phyloP scores from a whole-genome alignment of 1,284 basidiomycete species.

The Cystobasidium pallidum region DNA sequence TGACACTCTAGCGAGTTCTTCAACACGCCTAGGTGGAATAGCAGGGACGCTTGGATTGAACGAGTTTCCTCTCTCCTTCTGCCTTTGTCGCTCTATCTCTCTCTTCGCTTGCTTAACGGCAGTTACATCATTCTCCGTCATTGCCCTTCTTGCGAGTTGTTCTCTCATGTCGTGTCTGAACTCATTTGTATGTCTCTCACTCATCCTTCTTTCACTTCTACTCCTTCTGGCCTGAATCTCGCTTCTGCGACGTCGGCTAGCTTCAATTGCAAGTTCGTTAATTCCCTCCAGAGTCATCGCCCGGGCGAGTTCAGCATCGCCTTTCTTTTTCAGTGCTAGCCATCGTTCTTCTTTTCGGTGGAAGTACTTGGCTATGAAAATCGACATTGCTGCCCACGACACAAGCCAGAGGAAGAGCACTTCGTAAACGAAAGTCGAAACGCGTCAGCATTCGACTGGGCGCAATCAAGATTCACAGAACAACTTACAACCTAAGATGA shows the following conservation, averaged over 20 bases:
- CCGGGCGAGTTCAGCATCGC: conserved; percentile 29
- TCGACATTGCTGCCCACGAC: conserved; percentile 16
- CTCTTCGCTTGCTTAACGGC: background rate
- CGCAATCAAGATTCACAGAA: too few species aligned
- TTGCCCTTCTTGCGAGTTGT: conserved; percentile 11
- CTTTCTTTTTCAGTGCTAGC: conserved; percentile 23
- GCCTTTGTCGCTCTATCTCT: background rate
- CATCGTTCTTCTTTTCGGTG: conserved; percentile 25
- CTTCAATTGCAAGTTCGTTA: conserved; percentile 5
- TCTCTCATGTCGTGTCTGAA: conserved; percentile 2
- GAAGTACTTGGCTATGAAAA: conserved; percentile 33
- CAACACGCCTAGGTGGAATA: background rate
- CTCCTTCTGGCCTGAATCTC: conserved; percentile 18
- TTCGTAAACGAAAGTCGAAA: too few species aligned
- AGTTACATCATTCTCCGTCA: conserved; percentile 9
- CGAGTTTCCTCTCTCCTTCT: background rate
- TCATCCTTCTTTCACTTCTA: conserved; percentile 8
- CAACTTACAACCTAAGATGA: conserved; percentile 8
- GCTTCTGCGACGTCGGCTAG: conserved; percentile 2
- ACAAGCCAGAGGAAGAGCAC: conserved; percentile 48
- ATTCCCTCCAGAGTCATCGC: conserved; percentile 36
- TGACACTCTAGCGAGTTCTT: background rate
- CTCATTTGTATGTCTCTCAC: conserved; percentile 5
- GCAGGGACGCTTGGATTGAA: background rate
- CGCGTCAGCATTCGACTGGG: too few species aligned